Conservation (phyloP, 805 yeast species). For the Kodamaea kakaduensis region DNA sequence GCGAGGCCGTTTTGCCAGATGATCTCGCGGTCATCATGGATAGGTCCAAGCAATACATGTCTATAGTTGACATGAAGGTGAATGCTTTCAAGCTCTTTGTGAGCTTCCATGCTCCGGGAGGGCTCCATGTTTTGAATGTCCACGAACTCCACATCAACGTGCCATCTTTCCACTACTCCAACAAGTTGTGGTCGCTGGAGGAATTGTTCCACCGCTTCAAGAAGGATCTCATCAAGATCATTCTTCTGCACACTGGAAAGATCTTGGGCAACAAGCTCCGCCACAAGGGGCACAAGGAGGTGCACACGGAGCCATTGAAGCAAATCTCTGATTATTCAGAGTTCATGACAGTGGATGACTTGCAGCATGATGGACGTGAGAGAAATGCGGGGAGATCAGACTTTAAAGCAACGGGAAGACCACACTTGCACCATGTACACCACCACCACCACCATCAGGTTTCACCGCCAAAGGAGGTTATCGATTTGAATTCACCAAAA, state of each 20-base stretch:
- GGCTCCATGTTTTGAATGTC: constrained; percentile 67
- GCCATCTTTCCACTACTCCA: constrained; percentile 56
- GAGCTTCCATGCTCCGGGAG: constrained; percentile 74
- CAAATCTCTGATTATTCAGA: constrained; percentile 38
- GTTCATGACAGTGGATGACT: constrained; percentile 36
- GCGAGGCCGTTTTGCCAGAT: constrained; percentile 19
- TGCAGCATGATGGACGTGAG: constrained; percentile 29
- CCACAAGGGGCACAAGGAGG: constrained; percentile 27
- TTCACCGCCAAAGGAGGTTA: too few species aligned
- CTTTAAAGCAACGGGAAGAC: constrained; percentile 1
- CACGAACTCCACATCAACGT: constrained; percentile 64
- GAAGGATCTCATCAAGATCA: constrained; percentile 55
- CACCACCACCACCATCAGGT: constrained; percentile 7
- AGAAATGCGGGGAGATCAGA: constrained; percentile 15
- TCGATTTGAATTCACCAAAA: too few species aligned
- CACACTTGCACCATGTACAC: constrained; percentile 4
- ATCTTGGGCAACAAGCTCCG: constrained; percentile 73
- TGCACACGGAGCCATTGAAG: constrained; percentile 29
- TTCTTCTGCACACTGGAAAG: constrained; percentile 67
- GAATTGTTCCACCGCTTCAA: constrained; percentile 64
- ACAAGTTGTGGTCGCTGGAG: constrained; percentile 67
- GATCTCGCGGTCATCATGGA: constrained; percentile 39
- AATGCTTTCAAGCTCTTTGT: constrained; percentile 45
- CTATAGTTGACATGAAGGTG: constrained; percentile 36
- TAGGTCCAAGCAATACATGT: constrained; percentile 40